Evolutionary conservation across 2,329 filamentous ascomycete species (phyloP), one percentile per base, ranked within the genome.

Genomic region (Sclerotiophoma versabilis): DNA sequence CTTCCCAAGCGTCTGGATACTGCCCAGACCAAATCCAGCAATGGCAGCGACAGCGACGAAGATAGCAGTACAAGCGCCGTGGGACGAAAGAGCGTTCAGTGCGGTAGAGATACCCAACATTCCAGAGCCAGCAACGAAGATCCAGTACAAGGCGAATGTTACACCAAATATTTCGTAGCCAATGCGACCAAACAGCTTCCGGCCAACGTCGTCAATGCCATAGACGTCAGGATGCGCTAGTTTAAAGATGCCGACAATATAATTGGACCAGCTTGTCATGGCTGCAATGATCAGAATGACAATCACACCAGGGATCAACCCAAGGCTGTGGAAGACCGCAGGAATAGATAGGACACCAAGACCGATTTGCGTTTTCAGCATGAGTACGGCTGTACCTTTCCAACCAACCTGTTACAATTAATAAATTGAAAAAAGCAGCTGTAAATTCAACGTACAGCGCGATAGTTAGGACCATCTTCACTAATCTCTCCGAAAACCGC

Each of bases 51-150:
- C 78, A 15, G 87, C 77, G 4, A 83, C 84, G 74, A 86, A 89
- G 2, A 87, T 78, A 49, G 89, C 84, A 11, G 85, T 86, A 71
- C 87, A 90, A 0, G 84, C 81, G 1, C 81, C 84, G 57, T 88
- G 81, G 3, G 87, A 39, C 79, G 78, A 69, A 85, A 91, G 58
- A 80, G 79, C 80, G 47, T 66, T 69, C 20, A 67, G 33, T 10
- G 51, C 61, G 20, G 60, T 69, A 0, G 64, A 58, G 8, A 67
- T 83, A 66, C 25, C 88, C 59, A 90, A 76, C 58, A 88, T 81
- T 73, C 91, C 89, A 17, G 87, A 88, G 30, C 84, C 86, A 71
- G 88, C 86, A 60, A 89, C 82, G 74, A 91, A 89, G n/a, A 68
- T 66, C 59, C 62, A 66, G 33, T 60, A 71, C 56, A 80, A 51